These are phyloP conservation scores for Penicillium sp. DNA, from an alignment of 2,329 filamentous ascomycete species.

Conservation along the genomic window DNA sequence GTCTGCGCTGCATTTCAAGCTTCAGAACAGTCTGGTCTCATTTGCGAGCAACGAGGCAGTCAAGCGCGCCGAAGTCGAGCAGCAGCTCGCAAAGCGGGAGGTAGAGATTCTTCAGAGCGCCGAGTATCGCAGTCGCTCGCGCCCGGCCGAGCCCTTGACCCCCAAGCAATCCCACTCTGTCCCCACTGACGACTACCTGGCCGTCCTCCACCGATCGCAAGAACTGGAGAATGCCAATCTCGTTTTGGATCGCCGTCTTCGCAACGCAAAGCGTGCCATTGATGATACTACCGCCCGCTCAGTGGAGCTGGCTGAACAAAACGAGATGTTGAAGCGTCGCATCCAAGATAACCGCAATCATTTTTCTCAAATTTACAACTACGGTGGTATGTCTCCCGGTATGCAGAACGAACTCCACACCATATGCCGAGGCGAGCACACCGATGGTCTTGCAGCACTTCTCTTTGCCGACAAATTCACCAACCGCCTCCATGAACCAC, in stretches of 20 bases:
- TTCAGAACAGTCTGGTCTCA: slow-evolving; percentile 83
- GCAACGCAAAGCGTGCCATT: slow-evolving; percentile 77
- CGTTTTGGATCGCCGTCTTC: slow-evolving; percentile 67
- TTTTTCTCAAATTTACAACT: slow-evolving; percentile 77
- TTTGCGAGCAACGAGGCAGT: slow-evolving; percentile 85
- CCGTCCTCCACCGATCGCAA: slow-evolving; percentile 65
- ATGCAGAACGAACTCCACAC: slow-evolving; percentile 59
- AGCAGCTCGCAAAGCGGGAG: slow-evolving; percentile 87
- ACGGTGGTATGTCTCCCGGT: slow-evolving; percentile 69
- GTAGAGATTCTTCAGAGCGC: slow-evolving; percentile 80
- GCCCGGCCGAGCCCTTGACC: slow-evolving; percentile 53
- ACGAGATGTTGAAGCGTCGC: slow-evolving; percentile 76
- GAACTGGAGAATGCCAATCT: slow-evolving; percentile 70
- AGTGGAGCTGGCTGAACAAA: slow-evolving; percentile 73
- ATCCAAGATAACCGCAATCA: slow-evolving; percentile 91
- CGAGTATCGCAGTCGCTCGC: slow-evolving; percentile 70
- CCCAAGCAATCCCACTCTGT: slow-evolving; percentile 49
- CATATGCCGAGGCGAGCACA: slow-evolving; percentile 41
- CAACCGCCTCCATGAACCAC: slow-evolving; percentile 39
- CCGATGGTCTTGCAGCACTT: slow-evolving; percentile 45
- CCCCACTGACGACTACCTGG: slow-evolving; percentile 62
- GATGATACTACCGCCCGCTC: slow-evolving; percentile 78
- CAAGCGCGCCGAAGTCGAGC: slow-evolving; percentile 86
- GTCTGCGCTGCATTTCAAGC: slow-evolving; percentile 85
- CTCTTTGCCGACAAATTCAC: slow-evolving; percentile 50